phyloP scores from a whole-genome alignment of 106 monocot species.

The Phalaenopsis aphrodite region DNA sequence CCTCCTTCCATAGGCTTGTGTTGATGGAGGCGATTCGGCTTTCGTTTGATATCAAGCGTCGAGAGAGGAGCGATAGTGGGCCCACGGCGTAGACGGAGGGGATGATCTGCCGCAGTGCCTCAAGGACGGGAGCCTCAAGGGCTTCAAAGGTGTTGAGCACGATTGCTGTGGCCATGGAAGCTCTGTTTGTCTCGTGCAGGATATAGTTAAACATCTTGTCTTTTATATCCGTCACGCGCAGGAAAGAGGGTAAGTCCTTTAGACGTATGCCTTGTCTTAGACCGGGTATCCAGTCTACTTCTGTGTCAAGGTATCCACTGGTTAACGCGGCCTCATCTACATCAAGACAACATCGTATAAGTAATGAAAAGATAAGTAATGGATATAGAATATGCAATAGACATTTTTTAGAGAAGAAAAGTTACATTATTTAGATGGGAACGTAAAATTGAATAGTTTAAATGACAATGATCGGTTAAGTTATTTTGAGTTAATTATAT shows the following conservation, averaged over 20 bases:
- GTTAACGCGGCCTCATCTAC: constrained; percentile 6
- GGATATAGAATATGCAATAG: background rate
- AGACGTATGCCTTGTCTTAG: background rate
- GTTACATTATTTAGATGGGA: too few species aligned
- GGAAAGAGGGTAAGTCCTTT: constrained; percentile 1
- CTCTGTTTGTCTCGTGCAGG: background rate
- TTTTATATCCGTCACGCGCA: background rate
- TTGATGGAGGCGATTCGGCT: background rate
- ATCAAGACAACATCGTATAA: too few species aligned
- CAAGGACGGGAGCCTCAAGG: background rate
- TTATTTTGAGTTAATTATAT: too few species aligned
- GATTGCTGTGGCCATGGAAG: constrained; percentile 1
- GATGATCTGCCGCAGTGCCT: background rate
- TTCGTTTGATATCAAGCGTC: background rate
- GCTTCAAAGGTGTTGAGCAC: constrained; percentile 3
- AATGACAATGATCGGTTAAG: too few species aligned
- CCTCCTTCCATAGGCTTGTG: constrained; percentile 2
- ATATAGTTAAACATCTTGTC: constrained; percentile 3
- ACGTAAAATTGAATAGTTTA: too few species aligned
- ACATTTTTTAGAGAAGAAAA: too few species aligned
- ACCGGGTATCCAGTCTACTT: constrained; percentile 7
- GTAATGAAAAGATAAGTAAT: background rate
- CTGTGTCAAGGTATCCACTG: constrained; percentile 12
- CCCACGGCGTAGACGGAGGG: constrained; percentile 5
- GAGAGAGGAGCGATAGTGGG: background rate